Evolutionary conservation across 805 yeast genomes (phyloP).

Genomic region (Starmera amethionina): DNA sequence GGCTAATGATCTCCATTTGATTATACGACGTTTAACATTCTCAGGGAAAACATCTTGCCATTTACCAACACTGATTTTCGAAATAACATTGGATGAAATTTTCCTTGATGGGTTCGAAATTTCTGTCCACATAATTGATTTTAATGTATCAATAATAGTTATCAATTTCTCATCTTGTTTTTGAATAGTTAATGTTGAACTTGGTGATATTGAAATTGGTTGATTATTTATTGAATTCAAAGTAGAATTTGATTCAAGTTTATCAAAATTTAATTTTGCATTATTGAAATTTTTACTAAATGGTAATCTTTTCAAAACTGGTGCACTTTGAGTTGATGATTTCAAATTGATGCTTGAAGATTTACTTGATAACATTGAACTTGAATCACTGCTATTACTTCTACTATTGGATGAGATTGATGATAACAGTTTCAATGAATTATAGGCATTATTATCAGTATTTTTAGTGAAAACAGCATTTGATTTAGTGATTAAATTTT

Average conservation of each 20-base stretch:
- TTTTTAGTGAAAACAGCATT: no score
- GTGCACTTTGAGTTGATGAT: no score
- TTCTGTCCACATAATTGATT: constrained; percentile 41
- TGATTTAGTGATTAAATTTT: no score
- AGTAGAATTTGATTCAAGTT: background rate
- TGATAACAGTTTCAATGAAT: no score
- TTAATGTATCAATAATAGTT: constrained; percentile 13
- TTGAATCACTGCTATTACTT: no score
- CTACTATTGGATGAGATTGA: no score
- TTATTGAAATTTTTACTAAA: background rate
- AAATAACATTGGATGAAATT: constrained; percentile 41
- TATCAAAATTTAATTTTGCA: background rate
- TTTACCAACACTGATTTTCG: constrained; percentile 59
- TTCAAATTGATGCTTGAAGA: no score
- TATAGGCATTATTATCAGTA: no score
- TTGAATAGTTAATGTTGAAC: constrained; percentile 2
- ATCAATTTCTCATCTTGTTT: constrained; percentile 3
- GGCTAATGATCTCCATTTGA: constrained; percentile 89
- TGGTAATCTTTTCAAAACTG: no score
- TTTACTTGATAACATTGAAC: no score
- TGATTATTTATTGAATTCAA: background rate
- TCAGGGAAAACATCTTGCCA: constrained; percentile 90
- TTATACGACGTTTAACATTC: constrained; percentile 50
- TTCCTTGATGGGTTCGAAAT: constrained; percentile 73
- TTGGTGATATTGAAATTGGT: constrained; percentile 4